Evolutionary conservation across 129 eudicot species (phyloP), one percentile per base, ranked within the genome.

Genomic region (Apium graveolens): DNA sequence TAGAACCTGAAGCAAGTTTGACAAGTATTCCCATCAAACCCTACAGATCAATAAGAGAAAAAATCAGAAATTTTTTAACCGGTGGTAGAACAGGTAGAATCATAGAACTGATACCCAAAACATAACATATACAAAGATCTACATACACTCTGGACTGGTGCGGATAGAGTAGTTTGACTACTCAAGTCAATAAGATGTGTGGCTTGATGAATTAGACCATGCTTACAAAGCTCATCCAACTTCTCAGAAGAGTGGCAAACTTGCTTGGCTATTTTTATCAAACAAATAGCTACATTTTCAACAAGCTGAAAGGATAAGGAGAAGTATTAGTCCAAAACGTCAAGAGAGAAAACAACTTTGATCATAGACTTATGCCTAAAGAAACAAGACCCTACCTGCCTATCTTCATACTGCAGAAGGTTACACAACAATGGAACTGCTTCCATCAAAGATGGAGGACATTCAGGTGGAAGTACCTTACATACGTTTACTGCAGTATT

Each of bases 351-450:
- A 44, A 69, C 66, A 32, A 42, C 57, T 37, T 1, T 39, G 49
- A 78, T 46, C 48, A 35, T 48, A 17, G 31, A 69, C 73, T 17
- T 13, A 20, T 20, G 34, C 5, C 42, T 20, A 70, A 35, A 73
- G 45, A 51, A 3, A 63, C 77, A 55, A 62, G 11, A 21, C 16
- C 57, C 78, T 53, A 91, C 98, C 98, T 91, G 93, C 70, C 73
- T 84, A 83, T 95, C 98, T 78, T 95, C 98, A 10, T 90, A 90
- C 79, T 91, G 97, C 38, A 95, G 91, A 86, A 95, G 96, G 87
- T 81, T 88, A 78, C 98, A 95, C 79, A 95, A 86, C 32, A 82
- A 81, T 60, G 98, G 98, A 75, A 95, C 92, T 32, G 98, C 97
- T 84, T 95, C 96, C 92, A 91, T 92, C 76, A 90, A 84, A 76